phyloP scores from a whole-genome alignment of 805 yeast genomes.

The Wickerhamiella domercqiae region DNA sequence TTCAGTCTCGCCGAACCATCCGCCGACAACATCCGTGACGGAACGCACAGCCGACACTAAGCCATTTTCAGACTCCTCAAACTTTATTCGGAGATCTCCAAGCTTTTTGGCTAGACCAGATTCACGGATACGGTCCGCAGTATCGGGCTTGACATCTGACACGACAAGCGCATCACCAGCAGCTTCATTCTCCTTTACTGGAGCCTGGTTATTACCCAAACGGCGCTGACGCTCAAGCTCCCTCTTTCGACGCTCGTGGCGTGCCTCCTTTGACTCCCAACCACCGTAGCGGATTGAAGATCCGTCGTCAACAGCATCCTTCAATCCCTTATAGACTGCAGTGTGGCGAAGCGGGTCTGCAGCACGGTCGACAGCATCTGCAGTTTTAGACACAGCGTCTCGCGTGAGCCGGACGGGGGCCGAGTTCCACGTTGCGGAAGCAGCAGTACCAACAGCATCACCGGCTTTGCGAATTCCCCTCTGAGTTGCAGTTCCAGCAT shows the following conservation, averaged over 20 bases:
- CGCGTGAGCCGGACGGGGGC: constrained; percentile 84
- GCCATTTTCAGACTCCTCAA: constrained; percentile 88
- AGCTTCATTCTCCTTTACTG: constrained; percentile 46
- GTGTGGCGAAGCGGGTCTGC: constrained; percentile 90
- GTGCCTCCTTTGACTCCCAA: constrained; percentile 67
- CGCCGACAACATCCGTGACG: constrained; percentile 61
- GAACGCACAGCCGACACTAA: constrained; percentile 68
- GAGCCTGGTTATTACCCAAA: constrained; percentile 24
- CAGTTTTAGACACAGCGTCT: constrained; percentile 64
- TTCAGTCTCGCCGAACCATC: constrained; percentile 92
- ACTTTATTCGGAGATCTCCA: constrained; percentile 43
- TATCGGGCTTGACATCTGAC: constrained; percentile 59
- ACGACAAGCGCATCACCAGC: constrained; percentile 75
- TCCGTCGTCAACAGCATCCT: constrained; percentile 86
- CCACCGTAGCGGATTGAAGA: constrained; percentile 81
- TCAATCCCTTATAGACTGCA: constrained; percentile 72
- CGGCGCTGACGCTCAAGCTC: constrained; percentile 18
- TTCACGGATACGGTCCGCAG: constrained; percentile 38
- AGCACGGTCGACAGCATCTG: constrained; percentile 66
- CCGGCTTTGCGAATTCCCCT: constrained; percentile 78
- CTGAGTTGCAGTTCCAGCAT: constrained; percentile 48
- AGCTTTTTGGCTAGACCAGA: constrained; percentile 54
- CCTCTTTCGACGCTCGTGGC: constrained; percentile 54
- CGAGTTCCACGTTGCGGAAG: constrained; percentile 89
- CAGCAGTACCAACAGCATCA: constrained; percentile 81